Evolutionary conservation across 106 monocot species (phyloP).

Genomic region (Acorus gramineus): DNA sequence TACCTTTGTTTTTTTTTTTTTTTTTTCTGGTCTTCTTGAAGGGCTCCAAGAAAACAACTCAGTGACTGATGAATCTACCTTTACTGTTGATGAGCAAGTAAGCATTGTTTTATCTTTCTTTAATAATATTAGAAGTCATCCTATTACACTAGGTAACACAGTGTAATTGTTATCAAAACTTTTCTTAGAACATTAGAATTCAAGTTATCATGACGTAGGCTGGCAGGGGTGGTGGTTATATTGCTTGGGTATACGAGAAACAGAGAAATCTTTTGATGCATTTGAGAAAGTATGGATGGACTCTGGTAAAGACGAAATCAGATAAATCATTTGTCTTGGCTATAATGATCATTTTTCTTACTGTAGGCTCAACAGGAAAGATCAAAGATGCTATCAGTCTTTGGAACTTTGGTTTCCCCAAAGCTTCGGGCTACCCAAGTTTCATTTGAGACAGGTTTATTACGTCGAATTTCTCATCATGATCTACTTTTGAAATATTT

Average conservation of each 20-base stretch:
- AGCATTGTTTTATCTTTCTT: background rate
- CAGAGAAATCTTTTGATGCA: background rate
- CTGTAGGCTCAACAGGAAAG: conserved; percentile 48
- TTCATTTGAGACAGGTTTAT: conserved; percentile 78
- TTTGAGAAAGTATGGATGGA: too few relatives aligned
- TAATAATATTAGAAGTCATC: conserved; percentile 26
- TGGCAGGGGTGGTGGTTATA: too few relatives aligned
- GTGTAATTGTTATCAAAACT: background rate
- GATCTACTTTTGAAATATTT: too few relatives aligned
- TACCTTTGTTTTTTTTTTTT: background rate
- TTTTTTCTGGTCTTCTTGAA: conserved; percentile 11
- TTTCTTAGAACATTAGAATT: background rate
- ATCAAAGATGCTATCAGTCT: conserved; percentile 56
- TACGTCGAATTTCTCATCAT: background rate
- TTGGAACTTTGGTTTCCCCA: conserved; percentile 80
- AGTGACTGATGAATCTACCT: conserved; percentile 5
- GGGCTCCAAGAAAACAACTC: conserved; percentile 3
- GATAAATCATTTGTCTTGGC: background rate
- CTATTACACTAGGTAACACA: background rate
- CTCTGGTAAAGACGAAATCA: background rate
- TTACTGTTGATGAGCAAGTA: conserved; percentile 12
- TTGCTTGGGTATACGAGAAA: background rate
- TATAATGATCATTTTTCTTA: background rate
- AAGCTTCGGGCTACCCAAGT: conserved; percentile 71
- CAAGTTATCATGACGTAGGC: background rate